Evolutionary conservation across 2,329 filamentous ascomycete genomes (phyloP), one percentile per base, ranked within the genome.

Genomic region (Claviceps spartinae): DNA sequence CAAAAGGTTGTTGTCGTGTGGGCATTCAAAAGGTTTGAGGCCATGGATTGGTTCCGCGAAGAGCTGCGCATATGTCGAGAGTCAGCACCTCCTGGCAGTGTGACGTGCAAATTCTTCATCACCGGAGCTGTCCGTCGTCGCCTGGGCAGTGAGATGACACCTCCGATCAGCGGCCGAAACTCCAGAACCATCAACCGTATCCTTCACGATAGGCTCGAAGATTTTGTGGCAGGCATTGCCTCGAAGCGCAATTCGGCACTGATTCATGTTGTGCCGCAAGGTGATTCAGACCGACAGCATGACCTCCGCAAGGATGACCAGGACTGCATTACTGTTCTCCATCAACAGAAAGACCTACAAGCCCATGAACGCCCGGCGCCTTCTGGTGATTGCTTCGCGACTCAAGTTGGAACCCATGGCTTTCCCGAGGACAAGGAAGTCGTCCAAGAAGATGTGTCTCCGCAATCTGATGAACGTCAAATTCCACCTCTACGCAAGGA

Each of bases 11-110:
- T 93, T 16, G 87, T 97, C 1, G 80, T 97, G n/a, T 97, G 91
- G 91, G 83, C 90, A 5, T 73, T 96, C 58, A 95, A 93, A 68
- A 81, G 86, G 52, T 82, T 93, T 14, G 91, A 96, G 66, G 88
- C 88, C 1, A 88, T 97, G 82, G 88, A 96, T 64, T 97, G 91
- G 91, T 97, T 96, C 75, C 86, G 88, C 58, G 90, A 96, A 68
- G 91, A 96, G 66, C 75, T 96, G 54, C 81, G 89, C 47, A 95
- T 96, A 61, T 95, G 91, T 69, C 81, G 88, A 60, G 88, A 96
- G 67, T 85, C 82, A 48, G 90, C 91, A 9, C 91, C 91, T 1
- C 86, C 87, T 0, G 88, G 93, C 63, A 85, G 86, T 34, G 86
- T 96, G 8, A 87, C 86, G 24, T 96, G 90, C 72, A 90, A 95